Evolutionary conservation across 148 eudicot species (phyloP), one percentile per base, ranked within the genome.

Genomic region (Chenopodium suecicum): DNA sequence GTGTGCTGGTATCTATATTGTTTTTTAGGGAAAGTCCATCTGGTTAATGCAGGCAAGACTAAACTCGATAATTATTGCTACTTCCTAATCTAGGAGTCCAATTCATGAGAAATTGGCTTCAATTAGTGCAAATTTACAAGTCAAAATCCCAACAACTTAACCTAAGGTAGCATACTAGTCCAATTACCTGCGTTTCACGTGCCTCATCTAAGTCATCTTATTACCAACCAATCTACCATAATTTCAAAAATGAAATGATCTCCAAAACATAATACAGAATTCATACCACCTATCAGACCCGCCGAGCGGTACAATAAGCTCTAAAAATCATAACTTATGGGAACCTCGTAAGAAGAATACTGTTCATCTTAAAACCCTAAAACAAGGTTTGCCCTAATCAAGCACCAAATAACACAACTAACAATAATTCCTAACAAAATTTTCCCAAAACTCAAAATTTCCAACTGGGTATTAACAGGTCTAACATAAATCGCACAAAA

Each of bases 311-410:
- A 6, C 44, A 41, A 41, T 7, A 41, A 41, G 44, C 19, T 56
- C 22, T 2, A 56, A 54, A 14, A 56, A 56, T 56, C 62, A 56
- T 0, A 56, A 56, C 22, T 56, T 56, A 0, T 19, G 44, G 44
- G 5, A 41, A 56, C 16, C 19, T 14, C 62, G 0, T 56, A 56
- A 56, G 17, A 50, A 56, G 62, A 56, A 56, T 22, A 56, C 62
- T 56, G 22, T 56, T 56, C 62, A 56, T 5, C 17, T 17, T 10
- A 20, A 80, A 84, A 85, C 84, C 84, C 84, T 84, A 84, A 70
- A 65, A 64, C 54, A 70, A 10, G 22, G 8, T 0, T 37, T 56
- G 23, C 75, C 54, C 75, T 72, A 46, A 72, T 19, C 3, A 46
- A 72, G 50, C 75, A 72, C 70, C 25, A 64, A 72, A 19, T 20